Conservation (phyloP, 305 asterid species). For the Fraxinus dipetala region DNA sequence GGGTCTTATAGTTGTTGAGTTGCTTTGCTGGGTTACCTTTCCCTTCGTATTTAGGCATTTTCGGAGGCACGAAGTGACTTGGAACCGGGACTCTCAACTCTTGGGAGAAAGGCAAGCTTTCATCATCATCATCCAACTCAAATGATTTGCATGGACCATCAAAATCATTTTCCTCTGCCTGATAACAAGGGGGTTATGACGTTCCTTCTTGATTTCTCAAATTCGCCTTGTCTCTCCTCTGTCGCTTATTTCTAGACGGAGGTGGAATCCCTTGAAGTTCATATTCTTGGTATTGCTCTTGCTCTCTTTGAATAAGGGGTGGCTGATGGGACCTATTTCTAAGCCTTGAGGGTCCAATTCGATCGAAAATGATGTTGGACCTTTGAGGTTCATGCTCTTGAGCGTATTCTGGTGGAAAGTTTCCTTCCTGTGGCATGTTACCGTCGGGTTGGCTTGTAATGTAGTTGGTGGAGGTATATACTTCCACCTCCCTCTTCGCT, state of each 20-base stretch:
- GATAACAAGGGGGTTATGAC: neutral
- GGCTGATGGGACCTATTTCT: neutral
- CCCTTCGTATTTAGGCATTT: neutral
- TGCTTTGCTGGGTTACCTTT: neutral
- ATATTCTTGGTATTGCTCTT: neutral
- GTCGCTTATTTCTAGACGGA: neutral
- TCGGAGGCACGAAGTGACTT: neutral
- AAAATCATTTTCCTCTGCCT: neutral
- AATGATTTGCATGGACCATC: neutral
- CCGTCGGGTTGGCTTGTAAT: too few species aligned
- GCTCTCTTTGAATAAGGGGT: neutral
- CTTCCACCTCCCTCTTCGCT: too few species aligned
- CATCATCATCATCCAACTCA: neutral
- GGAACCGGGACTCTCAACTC: neutral
- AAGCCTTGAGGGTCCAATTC: neutral
- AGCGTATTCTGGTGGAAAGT: neutral
- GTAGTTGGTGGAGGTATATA: too few species aligned
- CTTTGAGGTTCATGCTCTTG: neutral
- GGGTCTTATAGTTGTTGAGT: neutral
- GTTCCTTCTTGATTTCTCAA: neutral
- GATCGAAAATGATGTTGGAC: neutral
- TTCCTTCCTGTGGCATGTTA: too few species aligned
- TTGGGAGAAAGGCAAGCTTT: neutral
- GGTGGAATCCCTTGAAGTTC: neutral
- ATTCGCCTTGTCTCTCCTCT: neutral